These are phyloP conservation scores for Colletotrichum costaricense DNA, from an alignment of 2,329 filamentous ascomycete species.

Conservation along the genomic window DNA sequence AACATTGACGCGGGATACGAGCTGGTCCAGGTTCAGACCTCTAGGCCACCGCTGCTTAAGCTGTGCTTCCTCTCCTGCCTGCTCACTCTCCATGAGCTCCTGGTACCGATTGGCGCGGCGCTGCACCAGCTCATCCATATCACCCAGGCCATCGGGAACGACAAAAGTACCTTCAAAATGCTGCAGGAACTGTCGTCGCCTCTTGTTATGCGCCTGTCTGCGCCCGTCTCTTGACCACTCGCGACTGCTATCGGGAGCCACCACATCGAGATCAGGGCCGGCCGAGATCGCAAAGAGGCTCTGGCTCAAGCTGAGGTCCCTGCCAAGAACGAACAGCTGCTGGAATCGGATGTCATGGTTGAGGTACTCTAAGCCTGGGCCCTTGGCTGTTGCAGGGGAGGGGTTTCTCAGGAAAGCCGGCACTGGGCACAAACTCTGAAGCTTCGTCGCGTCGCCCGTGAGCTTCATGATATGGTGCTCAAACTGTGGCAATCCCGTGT, in stretches of 20 bases:
- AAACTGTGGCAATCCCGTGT: constrained; percentile 47
- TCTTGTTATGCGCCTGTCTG: constrained; percentile 16
- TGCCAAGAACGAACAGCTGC: constrained; percentile 31
- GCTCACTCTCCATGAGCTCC: background rate
- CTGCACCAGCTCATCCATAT: constrained; percentile 33
- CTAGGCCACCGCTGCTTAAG: constrained; percentile 32
- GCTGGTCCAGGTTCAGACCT: constrained; percentile 21
- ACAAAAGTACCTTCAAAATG: constrained; percentile 33
- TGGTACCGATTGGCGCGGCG: constrained; percentile 22
- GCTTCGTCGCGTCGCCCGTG: background rate
- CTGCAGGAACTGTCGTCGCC: constrained; percentile 29
- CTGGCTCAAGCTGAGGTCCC: constrained; percentile 25
- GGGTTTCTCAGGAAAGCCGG: constrained; percentile 12
- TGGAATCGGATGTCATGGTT: constrained; percentile 22
- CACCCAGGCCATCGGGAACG: constrained; percentile 34
- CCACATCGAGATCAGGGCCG: constrained; percentile 6
- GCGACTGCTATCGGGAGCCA: constrained; percentile 23
- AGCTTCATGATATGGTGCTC: constrained; percentile 46
- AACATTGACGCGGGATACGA: constrained; percentile 31
- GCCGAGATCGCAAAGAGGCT: constrained; percentile 26
- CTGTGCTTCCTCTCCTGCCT: background rate
- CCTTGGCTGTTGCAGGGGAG: background rate
- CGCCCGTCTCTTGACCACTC: constrained; percentile 17
- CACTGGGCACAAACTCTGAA: constrained; percentile 27
- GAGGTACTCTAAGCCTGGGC: constrained; percentile 16